Evolutionary conservation across 768 basidiomycete species (phyloP).

Genomic region (Mrakia hoshinonis): DNA sequence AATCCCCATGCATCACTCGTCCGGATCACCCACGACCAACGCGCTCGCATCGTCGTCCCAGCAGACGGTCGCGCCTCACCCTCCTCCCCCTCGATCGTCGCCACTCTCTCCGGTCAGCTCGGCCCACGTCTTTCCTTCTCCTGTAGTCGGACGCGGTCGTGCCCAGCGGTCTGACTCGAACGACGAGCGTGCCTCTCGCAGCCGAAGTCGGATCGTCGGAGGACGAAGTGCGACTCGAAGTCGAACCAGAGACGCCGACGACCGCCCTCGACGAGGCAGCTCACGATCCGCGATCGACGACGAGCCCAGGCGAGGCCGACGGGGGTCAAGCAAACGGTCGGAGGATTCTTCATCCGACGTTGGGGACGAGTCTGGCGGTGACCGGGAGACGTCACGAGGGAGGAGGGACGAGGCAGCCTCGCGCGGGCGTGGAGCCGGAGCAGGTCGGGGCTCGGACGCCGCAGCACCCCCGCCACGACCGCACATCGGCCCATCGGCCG

Average conservation of each 20-base stretch:
- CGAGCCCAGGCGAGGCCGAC: constrained; percentile 4
- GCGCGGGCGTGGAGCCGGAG: neutral
- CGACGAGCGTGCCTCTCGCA: neutral
- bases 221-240: constrained; percentile 6
- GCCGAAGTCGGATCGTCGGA: neutral
- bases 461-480: neutral
- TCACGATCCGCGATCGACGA: constrained; percentile 6
- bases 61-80: neutral
- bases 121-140: neutral
- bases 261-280: neutral
- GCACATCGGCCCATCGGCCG: neutral
- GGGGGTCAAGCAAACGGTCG: constrained; percentile 1
- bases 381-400: constrained; percentile 7
- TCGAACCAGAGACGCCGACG: neutral
- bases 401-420: constrained; percentile 9
- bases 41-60: neutral
- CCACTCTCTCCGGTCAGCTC: neutral
- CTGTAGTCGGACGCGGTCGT: neutral
- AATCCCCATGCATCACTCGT: constrained; percentile 14
- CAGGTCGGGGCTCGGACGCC: neutral
- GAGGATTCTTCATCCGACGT: neutral
- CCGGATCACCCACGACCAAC: neutral
- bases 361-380: neutral
- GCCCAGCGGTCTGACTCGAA: neutral
- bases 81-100: neutral